Evolutionary conservation across 2,329 filamentous ascomycete species (phyloP).

Genomic region (Fusarium hainanense): DNA sequence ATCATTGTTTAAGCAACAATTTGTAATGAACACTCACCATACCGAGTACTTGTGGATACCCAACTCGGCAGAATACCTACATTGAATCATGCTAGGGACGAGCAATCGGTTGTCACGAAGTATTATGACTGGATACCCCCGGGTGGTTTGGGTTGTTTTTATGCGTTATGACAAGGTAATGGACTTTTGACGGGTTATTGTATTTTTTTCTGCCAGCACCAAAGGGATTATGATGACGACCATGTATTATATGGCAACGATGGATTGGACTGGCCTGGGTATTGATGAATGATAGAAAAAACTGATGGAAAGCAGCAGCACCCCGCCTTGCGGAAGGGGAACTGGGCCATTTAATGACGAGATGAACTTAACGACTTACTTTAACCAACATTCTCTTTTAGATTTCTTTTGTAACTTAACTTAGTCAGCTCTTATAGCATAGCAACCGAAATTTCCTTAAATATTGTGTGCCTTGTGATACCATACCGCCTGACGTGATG

Average conservation of each 20-base stretch:
- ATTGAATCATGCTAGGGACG: conserved; percentile 30
- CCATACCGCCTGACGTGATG: neutral
- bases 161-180: conserved; percentile 20
- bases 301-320: conserved; percentile 36
- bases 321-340: conserved; percentile 30
- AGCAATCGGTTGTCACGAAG: conserved; percentile 26
- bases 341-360: conserved; percentile 43
- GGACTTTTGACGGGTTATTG: conserved; percentile 4
- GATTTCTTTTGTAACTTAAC: conserved; percentile 12
- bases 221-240: conserved; percentile 34
- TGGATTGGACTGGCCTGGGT: conserved; percentile 23
- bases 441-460: conserved; percentile 20
- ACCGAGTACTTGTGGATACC: conserved; percentile 39
- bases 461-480: neutral
- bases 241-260: conserved; percentile 42
- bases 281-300: conserved; percentile 45
- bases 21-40: conserved; percentile 41
- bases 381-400: conserved; percentile 16
- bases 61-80: conserved; percentile 26
- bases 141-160: conserved; percentile 24
- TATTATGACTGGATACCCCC: conserved; percentile 41
- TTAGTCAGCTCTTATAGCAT: conserved; percentile 23
- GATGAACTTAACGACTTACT: conserved; percentile 47
- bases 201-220: conserved; percentile 30
- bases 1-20: conserved; percentile 34